Evolutionary conservation across 164 flowering plant species (phyloP).

Genomic region (Aristolochia californica): DNA sequence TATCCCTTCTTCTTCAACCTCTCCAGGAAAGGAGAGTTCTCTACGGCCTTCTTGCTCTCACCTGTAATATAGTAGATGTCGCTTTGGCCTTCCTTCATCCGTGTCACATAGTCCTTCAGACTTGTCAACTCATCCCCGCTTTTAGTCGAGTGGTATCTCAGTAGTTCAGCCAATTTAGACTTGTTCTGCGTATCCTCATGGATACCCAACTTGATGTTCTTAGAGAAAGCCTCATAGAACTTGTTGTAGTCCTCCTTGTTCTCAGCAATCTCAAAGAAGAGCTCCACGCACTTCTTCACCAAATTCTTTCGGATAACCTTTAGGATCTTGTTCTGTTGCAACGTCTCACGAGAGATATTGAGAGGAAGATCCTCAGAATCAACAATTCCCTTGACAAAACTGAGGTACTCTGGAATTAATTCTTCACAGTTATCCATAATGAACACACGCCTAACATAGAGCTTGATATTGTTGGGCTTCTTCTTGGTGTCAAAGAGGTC

Average conservation of each 20-base stretch:
- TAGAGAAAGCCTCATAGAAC: constrained; percentile 27
- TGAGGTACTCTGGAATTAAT: constrained; percentile 25
- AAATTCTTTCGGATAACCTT: constrained; percentile 32
- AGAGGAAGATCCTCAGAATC: constrained; percentile 19
- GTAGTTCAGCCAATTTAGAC: constrained; percentile 25
- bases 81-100: constrained; percentile 24
- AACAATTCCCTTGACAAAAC: constrained; percentile 19
- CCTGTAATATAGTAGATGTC: constrained; percentile 19
- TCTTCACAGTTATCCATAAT: constrained; percentile 21
- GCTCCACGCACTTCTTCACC: constrained; percentile 31
- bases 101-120: constrained; percentile 15
- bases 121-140: constrained; percentile 43
- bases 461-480: constrained; percentile 25
- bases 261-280: constrained; percentile 24
- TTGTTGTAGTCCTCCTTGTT: constrained; percentile 21
- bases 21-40: constrained; percentile 24
- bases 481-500: constrained; percentile 23
- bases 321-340: constrained; percentile 15
- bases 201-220: constrained; percentile 31
- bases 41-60: constrained; percentile 21
- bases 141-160: constrained; percentile 28
- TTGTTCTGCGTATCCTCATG: constrained; percentile 33
- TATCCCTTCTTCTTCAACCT: constrained; percentile 21
- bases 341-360: constrained; percentile 17
- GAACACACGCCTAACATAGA: constrained; percentile 16